These are phyloP conservation scores for Umbelopsis isabellina DNA, from an alignment of 192 early-diverging fungal species.

Conservation along the genomic window DNA sequence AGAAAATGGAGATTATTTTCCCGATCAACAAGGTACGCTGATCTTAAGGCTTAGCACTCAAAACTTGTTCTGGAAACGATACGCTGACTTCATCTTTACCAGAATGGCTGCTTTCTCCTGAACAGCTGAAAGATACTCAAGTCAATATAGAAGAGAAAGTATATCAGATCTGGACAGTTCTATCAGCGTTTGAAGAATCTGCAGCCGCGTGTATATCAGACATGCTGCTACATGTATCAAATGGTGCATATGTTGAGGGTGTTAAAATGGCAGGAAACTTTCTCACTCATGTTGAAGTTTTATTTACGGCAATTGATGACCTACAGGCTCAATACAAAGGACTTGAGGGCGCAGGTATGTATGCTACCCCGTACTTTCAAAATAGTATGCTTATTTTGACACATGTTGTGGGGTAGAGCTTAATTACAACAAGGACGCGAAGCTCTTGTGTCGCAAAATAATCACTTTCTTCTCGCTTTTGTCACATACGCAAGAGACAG, in stretches of 20 bases:
- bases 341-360: constrained; percentile 28
- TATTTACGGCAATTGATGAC: constrained; percentile 79
- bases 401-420: constrained; percentile 46
- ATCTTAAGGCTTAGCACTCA: background rate
- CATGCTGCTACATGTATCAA: constrained; percentile 83
- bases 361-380: background rate
- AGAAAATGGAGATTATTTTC: background rate
- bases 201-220: constrained; percentile 87
- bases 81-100: background rate
- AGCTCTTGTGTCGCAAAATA: constrained; percentile 93
- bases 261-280: constrained; percentile 76
- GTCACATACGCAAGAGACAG: constrained; percentile 70
- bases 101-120: constrained; percentile 28
- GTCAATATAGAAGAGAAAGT: constrained; percentile 85
- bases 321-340: constrained; percentile 19
- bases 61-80: background rate
- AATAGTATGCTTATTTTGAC: background rate
- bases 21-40: background rate
- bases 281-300: constrained; percentile 81
- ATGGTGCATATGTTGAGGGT: constrained; percentile 69
- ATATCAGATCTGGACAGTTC: constrained; percentile 77
- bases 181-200: constrained; percentile 88
- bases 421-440: constrained; percentile 86
- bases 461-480: constrained; percentile 93
- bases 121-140: constrained; percentile 69